Conservation (phyloP, 1,284 basidiomycete species). For the Testicularia cyperi region DNA sequence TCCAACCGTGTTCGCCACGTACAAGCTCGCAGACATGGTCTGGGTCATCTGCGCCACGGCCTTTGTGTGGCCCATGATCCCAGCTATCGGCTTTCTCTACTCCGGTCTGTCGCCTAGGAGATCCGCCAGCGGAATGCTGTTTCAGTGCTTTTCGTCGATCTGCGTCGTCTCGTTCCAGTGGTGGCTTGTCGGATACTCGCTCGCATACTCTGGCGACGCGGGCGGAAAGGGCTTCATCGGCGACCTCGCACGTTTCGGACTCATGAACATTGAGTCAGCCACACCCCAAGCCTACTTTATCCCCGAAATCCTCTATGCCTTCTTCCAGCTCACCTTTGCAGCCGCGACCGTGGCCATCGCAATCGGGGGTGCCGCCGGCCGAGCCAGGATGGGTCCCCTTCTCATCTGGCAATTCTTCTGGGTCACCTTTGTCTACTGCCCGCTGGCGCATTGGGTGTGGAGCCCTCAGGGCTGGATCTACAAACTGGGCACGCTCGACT, state of each 20-base stretch:
- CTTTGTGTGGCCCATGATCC: not conserved
- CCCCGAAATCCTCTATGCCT: not conserved
- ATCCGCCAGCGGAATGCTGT: not conserved
- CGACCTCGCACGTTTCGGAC: not conserved
- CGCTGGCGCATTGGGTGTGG: not conserved
- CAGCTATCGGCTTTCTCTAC: not conserved
- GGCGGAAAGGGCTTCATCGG: not conserved
- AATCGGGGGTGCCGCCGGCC: not conserved
- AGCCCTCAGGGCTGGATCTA: not conserved
- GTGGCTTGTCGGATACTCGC: not conserved
- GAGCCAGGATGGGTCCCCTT: not conserved
- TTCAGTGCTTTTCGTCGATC: not conserved
- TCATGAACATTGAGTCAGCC: not conserved
- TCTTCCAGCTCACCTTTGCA: slow-evolving; percentile 1
- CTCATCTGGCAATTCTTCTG: slow-evolving; percentile 1
- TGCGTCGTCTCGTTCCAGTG: not conserved
- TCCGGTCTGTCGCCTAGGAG: not conserved
- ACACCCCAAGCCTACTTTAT: not conserved
- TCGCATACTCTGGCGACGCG: not conserved
- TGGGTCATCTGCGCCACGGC: not conserved
- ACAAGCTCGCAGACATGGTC: not conserved
- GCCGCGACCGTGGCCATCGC: not conserved
- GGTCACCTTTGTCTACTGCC: slow-evolving; percentile 1
- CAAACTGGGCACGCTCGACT: not conserved
- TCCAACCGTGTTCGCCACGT: not conserved